Evolutionary conservation across 371 early-diverging fungal genomes (phyloP).

Genomic region (Zychaea mexicana): DNA sequence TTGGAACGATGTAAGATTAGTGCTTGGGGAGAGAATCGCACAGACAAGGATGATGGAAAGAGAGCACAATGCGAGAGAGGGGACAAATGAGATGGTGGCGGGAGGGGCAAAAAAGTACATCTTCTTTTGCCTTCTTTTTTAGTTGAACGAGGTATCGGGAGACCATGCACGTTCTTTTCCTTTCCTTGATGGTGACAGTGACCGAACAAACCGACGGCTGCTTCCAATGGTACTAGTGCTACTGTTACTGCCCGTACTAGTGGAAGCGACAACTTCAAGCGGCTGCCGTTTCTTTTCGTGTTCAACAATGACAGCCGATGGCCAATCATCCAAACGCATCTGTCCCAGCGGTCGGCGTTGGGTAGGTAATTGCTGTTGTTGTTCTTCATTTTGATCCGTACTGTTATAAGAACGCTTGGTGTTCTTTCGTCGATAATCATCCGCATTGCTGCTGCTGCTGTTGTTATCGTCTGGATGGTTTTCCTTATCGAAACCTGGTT

Average conservation of each 20-base stretch:
- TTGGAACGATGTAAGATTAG: too few relatives aligned
- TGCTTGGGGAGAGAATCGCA: too few relatives aligned
- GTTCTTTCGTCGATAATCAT: slow-evolving; percentile 2
- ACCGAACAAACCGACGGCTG: background rate
- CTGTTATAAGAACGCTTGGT: background rate
- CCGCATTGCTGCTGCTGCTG: background rate
- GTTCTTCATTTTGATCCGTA: background rate
- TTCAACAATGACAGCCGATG: background rate
- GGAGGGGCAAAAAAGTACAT: too few relatives aligned
- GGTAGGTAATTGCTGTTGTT: background rate
- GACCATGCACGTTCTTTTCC: background rate
- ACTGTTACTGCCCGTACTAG: background rate
- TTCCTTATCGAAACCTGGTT: background rate
- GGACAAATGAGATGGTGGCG: too few relatives aligned
- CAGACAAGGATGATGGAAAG: too few relatives aligned
- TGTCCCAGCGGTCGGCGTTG: background rate
- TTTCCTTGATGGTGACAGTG: slow-evolving; percentile 1
- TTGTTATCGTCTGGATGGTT: background rate
- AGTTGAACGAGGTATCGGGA: background rate
- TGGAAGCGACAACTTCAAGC: background rate
- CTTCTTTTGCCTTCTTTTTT: background rate
- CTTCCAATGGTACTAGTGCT: background rate
- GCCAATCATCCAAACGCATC: background rate
- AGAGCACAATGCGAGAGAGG: too few relatives aligned
- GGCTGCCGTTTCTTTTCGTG: background rate